phyloP scores from a whole-genome alignment of 306 rosid genomes.

The Citrullus colocynthis region DNA sequence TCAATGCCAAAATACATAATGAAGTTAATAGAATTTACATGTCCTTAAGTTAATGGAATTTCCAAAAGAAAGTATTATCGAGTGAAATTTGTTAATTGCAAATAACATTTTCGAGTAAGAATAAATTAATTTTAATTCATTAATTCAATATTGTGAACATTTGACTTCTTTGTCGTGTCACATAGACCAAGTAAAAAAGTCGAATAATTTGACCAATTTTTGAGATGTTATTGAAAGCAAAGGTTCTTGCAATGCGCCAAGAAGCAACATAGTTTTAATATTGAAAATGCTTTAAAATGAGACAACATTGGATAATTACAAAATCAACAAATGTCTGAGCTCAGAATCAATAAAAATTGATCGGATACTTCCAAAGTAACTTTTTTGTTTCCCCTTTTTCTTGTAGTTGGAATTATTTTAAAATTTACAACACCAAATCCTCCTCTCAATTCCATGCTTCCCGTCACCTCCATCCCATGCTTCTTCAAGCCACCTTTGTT shows the following conservation, averaged over 20 bases:
- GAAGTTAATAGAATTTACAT: no score
- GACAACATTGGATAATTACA: slow-evolving; percentile 27
- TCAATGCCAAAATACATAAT: no score
- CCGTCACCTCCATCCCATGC: not conserved
- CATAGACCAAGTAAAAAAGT: not conserved
- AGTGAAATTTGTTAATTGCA: no score
- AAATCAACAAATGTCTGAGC: slow-evolving; percentile 37
- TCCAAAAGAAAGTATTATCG: no score
- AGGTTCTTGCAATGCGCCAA: not conserved
- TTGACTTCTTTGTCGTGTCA: no score
- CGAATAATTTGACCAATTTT: not conserved
- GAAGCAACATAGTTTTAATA: not conserved
- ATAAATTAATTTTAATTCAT: no score
- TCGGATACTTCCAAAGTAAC: slow-evolving; percentile 19
- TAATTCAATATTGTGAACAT: not conserved
- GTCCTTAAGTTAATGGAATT: no score
- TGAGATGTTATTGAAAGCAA: not conserved
- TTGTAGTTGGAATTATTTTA: slow-evolving; percentile 23
- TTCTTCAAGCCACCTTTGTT: slow-evolving; percentile 64
- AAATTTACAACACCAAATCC: slow-evolving; percentile 42
- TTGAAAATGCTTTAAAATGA: not conserved
- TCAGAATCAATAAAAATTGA: slow-evolving; percentile 21
- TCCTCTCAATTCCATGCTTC: slow-evolving; percentile 28
- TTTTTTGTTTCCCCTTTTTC: not conserved
- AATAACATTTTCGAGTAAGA: no score